phyloP scores from a whole-genome alignment of 1,284 basidiomycete species.

The Cryptococcus hybrid region DNA sequence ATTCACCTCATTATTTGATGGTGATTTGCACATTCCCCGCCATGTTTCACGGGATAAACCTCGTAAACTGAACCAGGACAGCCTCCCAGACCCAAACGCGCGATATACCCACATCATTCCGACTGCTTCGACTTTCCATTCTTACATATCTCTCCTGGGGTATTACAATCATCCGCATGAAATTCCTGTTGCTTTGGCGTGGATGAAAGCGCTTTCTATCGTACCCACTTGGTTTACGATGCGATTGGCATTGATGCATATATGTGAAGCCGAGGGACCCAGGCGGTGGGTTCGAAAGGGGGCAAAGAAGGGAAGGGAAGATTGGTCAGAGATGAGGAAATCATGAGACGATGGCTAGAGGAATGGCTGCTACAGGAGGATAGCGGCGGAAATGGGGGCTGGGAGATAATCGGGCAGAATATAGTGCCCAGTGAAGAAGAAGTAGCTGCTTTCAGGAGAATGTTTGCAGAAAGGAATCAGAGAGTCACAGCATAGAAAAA shows the following conservation, averaged over 20 bases:
- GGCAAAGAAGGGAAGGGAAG: constrained; percentile 32
- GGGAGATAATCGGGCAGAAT: background rate
- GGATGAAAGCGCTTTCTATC: constrained; percentile 68
- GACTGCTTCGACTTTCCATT: constrained; percentile 56
- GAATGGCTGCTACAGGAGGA: constrained; percentile 59
- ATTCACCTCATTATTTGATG: constrained; percentile 18
- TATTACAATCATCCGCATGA: constrained; percentile 56
- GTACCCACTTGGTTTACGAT: constrained; percentile 59
- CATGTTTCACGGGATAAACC: background rate
- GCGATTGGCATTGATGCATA: constrained; percentile 63
- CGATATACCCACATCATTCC: constrained; percentile 55
- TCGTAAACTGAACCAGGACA: background rate
- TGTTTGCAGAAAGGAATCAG: constrained; percentile 14
- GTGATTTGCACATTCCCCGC: background rate
- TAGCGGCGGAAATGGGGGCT: background rate
- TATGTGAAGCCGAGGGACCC: constrained; percentile 65
- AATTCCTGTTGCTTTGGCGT: constrained; percentile 68
- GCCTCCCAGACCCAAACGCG: constrained; percentile 14
- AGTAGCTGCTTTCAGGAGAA: constrained; percentile 21
- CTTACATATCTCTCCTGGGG: constrained; percentile 66
- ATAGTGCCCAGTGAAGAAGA: constrained; percentile 55
- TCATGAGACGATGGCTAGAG: constrained; percentile 61
- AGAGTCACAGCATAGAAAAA: constrained; percentile 5
- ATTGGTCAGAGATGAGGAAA: constrained; percentile 52
- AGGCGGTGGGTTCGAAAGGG: constrained; percentile 59